These are phyloP conservation scores for Babesia ovata DNA, from an alignment of 169 alveolate species.

Conservation along the genomic window DNA sequence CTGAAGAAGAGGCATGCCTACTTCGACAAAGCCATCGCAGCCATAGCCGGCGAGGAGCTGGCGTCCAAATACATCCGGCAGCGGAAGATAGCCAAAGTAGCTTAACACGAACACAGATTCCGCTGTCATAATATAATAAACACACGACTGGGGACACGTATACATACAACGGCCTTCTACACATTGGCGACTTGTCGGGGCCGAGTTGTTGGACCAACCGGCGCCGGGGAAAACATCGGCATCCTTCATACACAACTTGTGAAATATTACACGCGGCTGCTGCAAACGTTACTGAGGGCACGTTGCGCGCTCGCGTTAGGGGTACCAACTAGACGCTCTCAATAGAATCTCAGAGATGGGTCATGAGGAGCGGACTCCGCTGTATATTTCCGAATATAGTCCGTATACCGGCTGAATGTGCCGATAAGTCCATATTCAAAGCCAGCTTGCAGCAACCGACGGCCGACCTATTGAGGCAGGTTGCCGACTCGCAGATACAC, in stretches of 20 bases:
- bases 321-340: not conserved
- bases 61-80: slow-evolving; percentile 83
- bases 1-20: slow-evolving; percentile 74
- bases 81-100: slow-evolving; percentile 71
- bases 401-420: slow-evolving; percentile 42
- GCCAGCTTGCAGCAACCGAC: slow-evolving; percentile 11
- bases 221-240: not conserved
- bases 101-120: not conserved
- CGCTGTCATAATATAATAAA: not conserved
- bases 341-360: not conserved
- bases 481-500: slow-evolving; percentile 43
- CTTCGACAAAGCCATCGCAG: slow-evolving; percentile 82
- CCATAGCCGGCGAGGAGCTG: slow-evolving; percentile 83
- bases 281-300: not conserved
- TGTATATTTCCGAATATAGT: slow-evolving; percentile 46
- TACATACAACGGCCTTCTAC: not conserved
- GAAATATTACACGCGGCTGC: not conserved
- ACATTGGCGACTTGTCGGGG: slow-evolving; percentile 33
- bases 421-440: slow-evolving; percentile 41
- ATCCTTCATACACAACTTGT: not conserved
- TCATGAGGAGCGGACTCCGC: slow-evolving; percentile 16
- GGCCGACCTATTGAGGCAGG: slow-evolving; percentile 29
- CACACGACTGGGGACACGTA: no score
- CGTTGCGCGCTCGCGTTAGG: not conserved
- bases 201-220: not conserved